These are phyloP conservation scores for Nitzschia putrida DNA, from an alignment of 108 stramenopile genomes.

Conservation along the genomic window DNA sequence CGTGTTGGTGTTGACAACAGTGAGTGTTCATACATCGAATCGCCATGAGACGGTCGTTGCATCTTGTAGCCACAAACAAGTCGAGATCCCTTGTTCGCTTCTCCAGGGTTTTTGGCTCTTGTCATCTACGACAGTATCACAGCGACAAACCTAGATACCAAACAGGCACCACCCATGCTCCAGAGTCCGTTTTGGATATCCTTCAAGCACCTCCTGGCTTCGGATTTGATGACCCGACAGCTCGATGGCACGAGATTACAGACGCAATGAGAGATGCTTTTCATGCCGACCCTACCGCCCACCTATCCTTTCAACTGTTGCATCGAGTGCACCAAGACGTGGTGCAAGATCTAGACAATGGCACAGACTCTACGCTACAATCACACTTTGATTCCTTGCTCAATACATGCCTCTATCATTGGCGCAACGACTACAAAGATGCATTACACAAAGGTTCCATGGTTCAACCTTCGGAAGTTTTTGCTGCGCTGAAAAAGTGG, in stretches of 20 bases:
- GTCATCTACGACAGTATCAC: too few species aligned
- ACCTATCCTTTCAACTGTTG: constrained; percentile 8
- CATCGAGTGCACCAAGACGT: constrained; percentile 6
- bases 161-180: too few species aligned
- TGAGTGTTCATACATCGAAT: too few species aligned
- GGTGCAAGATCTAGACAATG: not conserved
- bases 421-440: constrained; percentile 11
- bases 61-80: too few species aligned
- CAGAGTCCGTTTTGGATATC: not conserved
- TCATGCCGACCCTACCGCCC: not conserved
- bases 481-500: not conserved
- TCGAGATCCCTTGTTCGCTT: too few species aligned
- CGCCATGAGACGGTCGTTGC: too few species aligned
- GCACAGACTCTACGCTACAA: not conserved
- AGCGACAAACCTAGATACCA: too few species aligned
- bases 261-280: not conserved
- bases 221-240: not conserved
- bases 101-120: too few species aligned
- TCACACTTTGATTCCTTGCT: constrained; percentile 5
- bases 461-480: constrained; percentile 8
- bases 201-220: constrained; percentile 3
- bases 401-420: constrained; percentile 1
- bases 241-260: constrained; percentile 1
- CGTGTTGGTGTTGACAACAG: too few species aligned
- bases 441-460: not conserved